These are phyloP conservation scores for Exophiala dermatitidis DNA, from an alignment of 2,329 filamentous ascomycete species.

Conservation along the genomic window DNA sequence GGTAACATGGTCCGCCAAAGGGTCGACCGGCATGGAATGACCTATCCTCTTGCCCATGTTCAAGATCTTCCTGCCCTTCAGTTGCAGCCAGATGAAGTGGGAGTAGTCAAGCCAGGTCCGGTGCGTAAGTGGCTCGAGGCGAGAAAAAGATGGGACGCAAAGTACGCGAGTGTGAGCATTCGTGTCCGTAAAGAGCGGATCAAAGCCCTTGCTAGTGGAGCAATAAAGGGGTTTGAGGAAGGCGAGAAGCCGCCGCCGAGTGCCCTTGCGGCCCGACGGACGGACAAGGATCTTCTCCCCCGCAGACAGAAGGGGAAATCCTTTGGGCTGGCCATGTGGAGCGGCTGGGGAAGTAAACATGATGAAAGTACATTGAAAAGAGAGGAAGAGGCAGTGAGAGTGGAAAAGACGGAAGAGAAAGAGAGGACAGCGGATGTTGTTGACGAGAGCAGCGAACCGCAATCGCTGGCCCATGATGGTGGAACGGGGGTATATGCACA, in stretches of 20 bases:
- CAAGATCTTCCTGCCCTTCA: slow-evolving; percentile 60
- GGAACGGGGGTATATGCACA: not conserved
- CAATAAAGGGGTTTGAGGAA: slow-evolving; percentile 59
- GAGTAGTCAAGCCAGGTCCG: slow-evolving; percentile 70
- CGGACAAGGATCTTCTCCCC: slow-evolving; percentile 36
- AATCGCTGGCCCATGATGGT: slow-evolving; percentile 1
- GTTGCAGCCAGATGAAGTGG: slow-evolving; percentile 59
- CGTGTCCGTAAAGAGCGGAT: slow-evolving; percentile 67
- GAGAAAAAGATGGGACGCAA: slow-evolving; percentile 65
- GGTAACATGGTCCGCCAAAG: slow-evolving; percentile 88
- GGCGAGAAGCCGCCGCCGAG: slow-evolving; percentile 77
- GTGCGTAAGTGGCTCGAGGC: slow-evolving; percentile 75
- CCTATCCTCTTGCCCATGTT: slow-evolving; percentile 59
- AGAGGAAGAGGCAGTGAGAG: slow-evolving; percentile 23
- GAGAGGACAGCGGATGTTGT: not conserved
- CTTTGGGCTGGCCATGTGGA: slow-evolving; percentile 75
- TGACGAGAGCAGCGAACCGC: too few species aligned
- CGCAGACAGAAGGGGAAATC: slow-evolving; percentile 52
- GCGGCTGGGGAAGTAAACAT: slow-evolving; percentile 79
- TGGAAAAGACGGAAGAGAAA: slow-evolving; percentile 2
- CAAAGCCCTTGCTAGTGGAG: slow-evolving; percentile 61
- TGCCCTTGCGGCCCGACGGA: slow-evolving; percentile 66
- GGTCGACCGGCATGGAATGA: slow-evolving; percentile 68
- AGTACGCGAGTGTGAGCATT: slow-evolving; percentile 61
- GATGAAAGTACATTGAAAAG: slow-evolving; percentile 62